Evolutionary conservation across 2,329 filamentous ascomycete species (phyloP).

Genomic region (Sarocladium oryzae): DNA sequence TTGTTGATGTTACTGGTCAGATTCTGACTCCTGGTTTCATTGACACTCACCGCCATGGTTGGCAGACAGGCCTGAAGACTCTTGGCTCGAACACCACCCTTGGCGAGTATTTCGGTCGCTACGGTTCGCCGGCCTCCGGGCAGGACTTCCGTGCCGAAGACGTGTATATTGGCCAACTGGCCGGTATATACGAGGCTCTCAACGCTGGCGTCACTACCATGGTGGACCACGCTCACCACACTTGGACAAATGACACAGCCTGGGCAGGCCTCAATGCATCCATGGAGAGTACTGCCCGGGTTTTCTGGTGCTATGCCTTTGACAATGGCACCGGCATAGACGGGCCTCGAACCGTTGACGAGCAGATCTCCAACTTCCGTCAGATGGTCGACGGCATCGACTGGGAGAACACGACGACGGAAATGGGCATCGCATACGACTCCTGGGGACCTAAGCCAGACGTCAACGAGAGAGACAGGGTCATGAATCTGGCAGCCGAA

Average conservation of each 20-base stretch:
- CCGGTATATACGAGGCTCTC: slow-evolving; percentile 42
- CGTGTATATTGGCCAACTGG: slow-evolving; percentile 38
- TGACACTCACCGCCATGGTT: slow-evolving; percentile 49
- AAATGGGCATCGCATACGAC: slow-evolving; percentile 37
- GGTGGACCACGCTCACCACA: slow-evolving; percentile 47
- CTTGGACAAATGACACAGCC: slow-evolving; percentile 34
- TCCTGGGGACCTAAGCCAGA: slow-evolving; percentile 22
- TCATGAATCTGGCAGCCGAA: slow-evolving; percentile 28
- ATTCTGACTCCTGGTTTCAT: slow-evolving; percentile 51
- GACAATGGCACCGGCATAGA: slow-evolving; percentile 20
- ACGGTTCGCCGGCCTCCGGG: slow-evolving; percentile 26
- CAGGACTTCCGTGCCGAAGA: slow-evolving; percentile 33
- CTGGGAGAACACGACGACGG: slow-evolving; percentile 22
- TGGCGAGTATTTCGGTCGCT: slow-evolving; percentile 39
- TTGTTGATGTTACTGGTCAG: slow-evolving; percentile 42
- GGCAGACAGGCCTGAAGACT: slow-evolving; percentile 50
- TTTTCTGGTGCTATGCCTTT: slow-evolving; percentile 40
- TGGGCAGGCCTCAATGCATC: slow-evolving; percentile 39
- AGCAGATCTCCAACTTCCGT: slow-evolving; percentile 11
- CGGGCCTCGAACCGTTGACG: not conserved
- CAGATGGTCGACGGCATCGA: not conserved
- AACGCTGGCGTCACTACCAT: slow-evolving; percentile 46
- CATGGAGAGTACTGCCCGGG: slow-evolving; percentile 36
- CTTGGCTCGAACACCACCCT: slow-evolving; percentile 44
- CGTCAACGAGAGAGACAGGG: slow-evolving; percentile 20